Base-by-base conservation (phyloP, 179 eudicot species). In the Carnegiea gigantea region DNA sequence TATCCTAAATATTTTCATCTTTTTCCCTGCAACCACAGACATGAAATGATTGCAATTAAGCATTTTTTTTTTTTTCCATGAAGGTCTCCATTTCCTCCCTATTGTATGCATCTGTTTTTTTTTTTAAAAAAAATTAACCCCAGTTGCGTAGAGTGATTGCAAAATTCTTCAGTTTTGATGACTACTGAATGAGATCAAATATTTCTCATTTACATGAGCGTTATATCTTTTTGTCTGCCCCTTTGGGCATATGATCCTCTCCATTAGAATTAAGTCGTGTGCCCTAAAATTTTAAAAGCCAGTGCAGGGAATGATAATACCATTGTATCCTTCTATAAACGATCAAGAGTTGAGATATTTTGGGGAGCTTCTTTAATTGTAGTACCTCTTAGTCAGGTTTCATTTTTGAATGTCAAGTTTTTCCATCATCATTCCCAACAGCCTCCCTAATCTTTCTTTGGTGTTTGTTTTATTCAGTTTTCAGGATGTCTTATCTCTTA, bases 1-100 rank as follows among this genome's bases (percentile, higher is more conserved):
- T 17, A 57, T 26, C 71, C 71, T 67, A 30, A 67, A 24, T 67
- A n/a, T 10, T 28, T n/a, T 26, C 76, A 36, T 7, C 20, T 73
- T 73, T 40, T 6, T n/a, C 30, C 60, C 77, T 49, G 38, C 40
- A 13, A 74, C 60, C 60, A 44, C 21, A 14, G 60, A 13, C 60
- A 74, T 24, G 48, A 74, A 74, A 74, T 74, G 60, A 48, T 6
- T 78, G 62, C 44, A 44, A 20, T 20, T 68, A 28, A 49, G 46
- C 18, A 20, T 43, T 24, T 59, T 26, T n/a, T 30, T 28, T 28
- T 28, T 28, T 28, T 2, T 2, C 33, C 59, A 15, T 11, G 14
- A 18, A 57, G 62, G 7, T 5, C 14, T 18, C 62, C n/a, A 20
- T 15, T 15, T 57, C 62, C 62, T 57, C 62, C 21, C 62, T 0